Base-by-base conservation (phyloP, 805 yeast species). In the Clavispora carvajalis region DNA sequence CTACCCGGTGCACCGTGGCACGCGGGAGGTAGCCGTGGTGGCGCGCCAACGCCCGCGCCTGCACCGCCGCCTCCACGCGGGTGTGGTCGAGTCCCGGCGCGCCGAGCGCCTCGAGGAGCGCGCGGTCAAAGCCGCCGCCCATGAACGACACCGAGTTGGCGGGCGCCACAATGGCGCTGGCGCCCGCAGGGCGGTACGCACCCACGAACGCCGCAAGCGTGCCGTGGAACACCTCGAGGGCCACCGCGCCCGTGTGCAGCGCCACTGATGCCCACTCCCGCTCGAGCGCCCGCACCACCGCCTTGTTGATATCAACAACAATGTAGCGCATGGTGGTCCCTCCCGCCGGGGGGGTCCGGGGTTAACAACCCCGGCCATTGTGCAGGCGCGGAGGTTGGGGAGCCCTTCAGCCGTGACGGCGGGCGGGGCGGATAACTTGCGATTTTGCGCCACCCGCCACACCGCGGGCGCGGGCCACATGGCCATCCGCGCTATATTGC, bases 91-190 rank as follows among this genome's bases (percentile, higher is more conserved):
- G 24, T 8, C 23, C 30, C 7, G 23, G 22, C 12, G 49, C 39
- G 3, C 45, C 43, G 13, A 53, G 29, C 8, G 47, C 43, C 38
- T 53, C 44, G 4, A 51, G 39, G 13, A 58, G 33, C 36, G 48
- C 52, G 22, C 49, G 43, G 44, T 59, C 64, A 36, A 52, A 58
- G n/a, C 63, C 64, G 5, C 48, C 61, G 11, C 59, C 57, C 64
- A 59, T 58, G 36, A 47, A 57, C 13, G 52, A 38, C n/a, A 54
- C 44, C 9, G 59, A 52, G 47, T 59, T 59, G 11, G 55, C 45
- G 0, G 63, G 62, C 9, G 62, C 41, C 10, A 53, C 48, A 1
- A 54, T 38, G 9, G 57, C 52, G 4, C 53, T 43, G 16, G 36
- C 13, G 8, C 18, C 29, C 12, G 4, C 7, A 10, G 33, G 13